Evolutionary conservation across 768 basidiomycete species (phyloP).

Genomic region (Amanita jacksonii): DNA sequence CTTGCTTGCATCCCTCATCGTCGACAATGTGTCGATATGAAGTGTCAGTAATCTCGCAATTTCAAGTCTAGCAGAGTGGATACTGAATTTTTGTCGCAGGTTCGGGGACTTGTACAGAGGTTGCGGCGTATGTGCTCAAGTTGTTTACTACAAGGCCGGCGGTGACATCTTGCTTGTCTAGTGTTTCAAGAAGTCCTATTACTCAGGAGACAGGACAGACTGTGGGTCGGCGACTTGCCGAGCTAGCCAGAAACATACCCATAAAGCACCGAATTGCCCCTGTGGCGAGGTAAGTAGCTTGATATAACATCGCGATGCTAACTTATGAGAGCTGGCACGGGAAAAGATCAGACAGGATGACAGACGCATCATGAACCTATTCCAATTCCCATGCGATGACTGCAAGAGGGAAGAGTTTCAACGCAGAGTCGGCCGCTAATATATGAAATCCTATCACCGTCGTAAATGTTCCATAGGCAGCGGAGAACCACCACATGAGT

Average conservation of each 20-base stretch:
- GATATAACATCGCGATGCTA: background rate
- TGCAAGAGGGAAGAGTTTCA: constrained; percentile 34
- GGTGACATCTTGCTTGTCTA: constrained; percentile 17
- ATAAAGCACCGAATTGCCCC: constrained; percentile 48
- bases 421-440: constrained; percentile 1
- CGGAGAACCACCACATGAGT: too few species aligned
- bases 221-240: constrained; percentile 42
- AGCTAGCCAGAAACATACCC: constrained; percentile 48
- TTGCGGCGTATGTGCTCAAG: constrained; percentile 26
- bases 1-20: background rate
- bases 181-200: constrained; percentile 59
- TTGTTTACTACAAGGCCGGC: constrained; percentile 9
- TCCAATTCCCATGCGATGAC: constrained; percentile 52
- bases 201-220: constrained; percentile 50
- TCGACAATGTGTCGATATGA: constrained; percentile 46
- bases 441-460: too few species aligned
- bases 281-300: constrained; percentile 34
- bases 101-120: constrained; percentile 34
- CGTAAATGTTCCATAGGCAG: too few species aligned
- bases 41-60: constrained; percentile 29
- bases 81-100: constrained; percentile 16
- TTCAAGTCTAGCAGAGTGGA: background rate
- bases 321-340: background rate
- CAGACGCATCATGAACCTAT: constrained; percentile 51
- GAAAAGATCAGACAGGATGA: constrained; percentile 33